Conservation (phyloP, 2,329 filamentous ascomycete genomes). For the Colletotrichum tanaceti region DNA sequence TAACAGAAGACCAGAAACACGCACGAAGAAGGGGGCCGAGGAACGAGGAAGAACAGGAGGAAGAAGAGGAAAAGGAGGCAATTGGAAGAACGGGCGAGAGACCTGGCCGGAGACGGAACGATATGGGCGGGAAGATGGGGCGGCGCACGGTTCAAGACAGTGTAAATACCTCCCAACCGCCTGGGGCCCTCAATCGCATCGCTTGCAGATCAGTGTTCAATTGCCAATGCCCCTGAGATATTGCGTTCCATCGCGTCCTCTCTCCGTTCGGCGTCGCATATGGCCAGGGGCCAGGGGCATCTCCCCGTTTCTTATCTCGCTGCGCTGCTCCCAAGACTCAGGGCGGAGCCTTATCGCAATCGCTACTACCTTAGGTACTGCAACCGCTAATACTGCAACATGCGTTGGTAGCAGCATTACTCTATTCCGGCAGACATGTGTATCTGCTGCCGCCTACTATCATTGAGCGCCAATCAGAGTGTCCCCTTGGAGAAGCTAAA, state of each 20-base stretch:
- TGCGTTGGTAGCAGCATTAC: no score
- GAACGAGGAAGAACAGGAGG: slow-evolving; percentile 6
- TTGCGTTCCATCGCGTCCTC: slow-evolving; percentile 1
- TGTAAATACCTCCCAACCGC: background rate
- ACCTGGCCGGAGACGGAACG: slow-evolving; percentile 22
- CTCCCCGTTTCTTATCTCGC: background rate
- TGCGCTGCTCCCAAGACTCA: slow-evolving; percentile 1
- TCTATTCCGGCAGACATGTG: no score
- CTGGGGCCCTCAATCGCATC: background rate
- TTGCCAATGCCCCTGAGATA: background rate
- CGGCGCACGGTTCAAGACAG: slow-evolving; percentile 29
- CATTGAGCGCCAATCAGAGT: slow-evolving; percentile 29
- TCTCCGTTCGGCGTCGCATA: background rate
- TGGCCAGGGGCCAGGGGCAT: background rate
- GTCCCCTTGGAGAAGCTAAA: slow-evolving; percentile 13
- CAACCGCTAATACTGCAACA: background rate
- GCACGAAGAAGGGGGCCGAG: background rate
- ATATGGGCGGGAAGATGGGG: slow-evolving; percentile 31
- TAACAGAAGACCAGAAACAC: background rate
- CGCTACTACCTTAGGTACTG: no score
- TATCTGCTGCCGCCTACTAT: slow-evolving; percentile 34
- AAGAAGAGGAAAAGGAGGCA: slow-evolving; percentile 20
- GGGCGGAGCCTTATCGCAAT: slow-evolving; percentile 5
- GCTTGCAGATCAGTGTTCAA: no score
- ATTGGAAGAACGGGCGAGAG: slow-evolving; percentile 19